These are phyloP conservation scores for Pisolithus thermaeus DNA, from an alignment of 1,284 basidiomycete species.

Conservation along the genomic window DNA sequence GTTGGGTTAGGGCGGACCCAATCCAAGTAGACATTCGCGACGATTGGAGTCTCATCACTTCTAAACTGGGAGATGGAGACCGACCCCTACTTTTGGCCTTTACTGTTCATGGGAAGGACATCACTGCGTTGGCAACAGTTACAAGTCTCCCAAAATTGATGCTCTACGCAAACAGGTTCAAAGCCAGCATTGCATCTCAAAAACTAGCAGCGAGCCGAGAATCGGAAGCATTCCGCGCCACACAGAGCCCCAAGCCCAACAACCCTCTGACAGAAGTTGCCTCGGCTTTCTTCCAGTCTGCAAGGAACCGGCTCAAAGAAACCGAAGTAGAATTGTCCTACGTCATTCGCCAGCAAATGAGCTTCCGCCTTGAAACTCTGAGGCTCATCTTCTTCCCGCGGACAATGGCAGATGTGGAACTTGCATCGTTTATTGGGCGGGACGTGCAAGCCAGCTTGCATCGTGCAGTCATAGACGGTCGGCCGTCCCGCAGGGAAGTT, in stretches of 20 bases:
- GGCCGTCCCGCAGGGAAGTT: slow-evolving; percentile 54
- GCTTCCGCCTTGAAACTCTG: slow-evolving; percentile 54
- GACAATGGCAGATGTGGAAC: slow-evolving; percentile 65
- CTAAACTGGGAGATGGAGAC: slow-evolving; percentile 36
- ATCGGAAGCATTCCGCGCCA: slow-evolving; percentile 64
- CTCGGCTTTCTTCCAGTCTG: slow-evolving; percentile 74
- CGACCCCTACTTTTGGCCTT: slow-evolving; percentile 72
- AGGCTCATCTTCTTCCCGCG: slow-evolving; percentile 71
- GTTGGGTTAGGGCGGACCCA: slow-evolving; percentile 62
- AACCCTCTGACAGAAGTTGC: slow-evolving; percentile 79
- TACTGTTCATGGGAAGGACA: slow-evolving; percentile 66
- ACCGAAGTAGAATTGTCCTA: slow-evolving; percentile 53
- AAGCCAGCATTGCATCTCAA: slow-evolving; percentile 66
- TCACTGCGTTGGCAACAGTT: slow-evolving; percentile 67
- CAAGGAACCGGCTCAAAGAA: slow-evolving; percentile 62
- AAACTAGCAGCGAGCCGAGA: slow-evolving; percentile 67
- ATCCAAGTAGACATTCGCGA: slow-evolving; percentile 72
- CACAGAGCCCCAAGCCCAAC: slow-evolving; percentile 60
- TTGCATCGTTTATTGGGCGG: slow-evolving; percentile 63
- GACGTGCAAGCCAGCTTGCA: slow-evolving; percentile 64
- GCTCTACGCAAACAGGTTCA: slow-evolving; percentile 68
- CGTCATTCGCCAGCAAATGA: slow-evolving; percentile 66
- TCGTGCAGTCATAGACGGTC: slow-evolving; percentile 47
- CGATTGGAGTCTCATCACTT: slow-evolving; percentile 66
- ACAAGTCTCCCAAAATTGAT: slow-evolving; percentile 70